Conservation (phyloP, 345 rosid genomes). For the Boechera divaricarpa region DNA sequence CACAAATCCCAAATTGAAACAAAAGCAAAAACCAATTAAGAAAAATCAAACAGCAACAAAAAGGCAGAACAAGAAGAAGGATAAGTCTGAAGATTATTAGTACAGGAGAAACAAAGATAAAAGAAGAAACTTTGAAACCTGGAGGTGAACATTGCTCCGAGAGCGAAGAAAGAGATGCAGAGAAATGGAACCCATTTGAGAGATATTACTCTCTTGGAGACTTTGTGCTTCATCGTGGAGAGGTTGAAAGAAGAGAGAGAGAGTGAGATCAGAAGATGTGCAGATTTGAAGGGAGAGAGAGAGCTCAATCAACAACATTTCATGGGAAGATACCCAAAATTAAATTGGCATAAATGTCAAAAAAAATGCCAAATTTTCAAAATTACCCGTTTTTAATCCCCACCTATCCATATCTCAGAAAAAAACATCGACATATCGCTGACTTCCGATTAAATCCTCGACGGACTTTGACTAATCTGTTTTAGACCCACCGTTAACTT, state of each 20-base stretch:
- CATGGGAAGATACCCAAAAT: not conserved
- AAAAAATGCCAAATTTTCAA: no score
- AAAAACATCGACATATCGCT: no score
- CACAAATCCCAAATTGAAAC: conserved; percentile 1
- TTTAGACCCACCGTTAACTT: no score
- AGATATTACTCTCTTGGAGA: conserved; percentile 52
- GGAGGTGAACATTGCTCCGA: conserved; percentile 76
- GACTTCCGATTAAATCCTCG: no score
- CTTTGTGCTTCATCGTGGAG: conserved; percentile 67
- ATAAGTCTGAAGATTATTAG: conserved; percentile 9
- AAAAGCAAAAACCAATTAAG: conserved; percentile 21
- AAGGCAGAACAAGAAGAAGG: not conserved
- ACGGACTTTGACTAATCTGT: no score
- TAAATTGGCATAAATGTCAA: no score
- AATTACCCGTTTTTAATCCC: no score
- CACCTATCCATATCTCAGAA: no score
- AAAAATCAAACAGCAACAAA: not conserved
- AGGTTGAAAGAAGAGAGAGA: conserved; percentile 7
- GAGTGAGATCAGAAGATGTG: conserved; percentile 13
- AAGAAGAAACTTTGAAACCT: conserved; percentile 49
- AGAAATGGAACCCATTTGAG: conserved; percentile 77
- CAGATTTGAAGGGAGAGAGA: conserved; percentile 7
- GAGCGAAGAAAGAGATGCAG: conserved; percentile 71
- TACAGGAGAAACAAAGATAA: conserved; percentile 1
- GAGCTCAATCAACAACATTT: conserved; percentile 1